These are phyloP conservation scores for Termitomyces sp. DNA, from an alignment of 768 basidiomycete genomes.

Conservation along the genomic window DNA sequence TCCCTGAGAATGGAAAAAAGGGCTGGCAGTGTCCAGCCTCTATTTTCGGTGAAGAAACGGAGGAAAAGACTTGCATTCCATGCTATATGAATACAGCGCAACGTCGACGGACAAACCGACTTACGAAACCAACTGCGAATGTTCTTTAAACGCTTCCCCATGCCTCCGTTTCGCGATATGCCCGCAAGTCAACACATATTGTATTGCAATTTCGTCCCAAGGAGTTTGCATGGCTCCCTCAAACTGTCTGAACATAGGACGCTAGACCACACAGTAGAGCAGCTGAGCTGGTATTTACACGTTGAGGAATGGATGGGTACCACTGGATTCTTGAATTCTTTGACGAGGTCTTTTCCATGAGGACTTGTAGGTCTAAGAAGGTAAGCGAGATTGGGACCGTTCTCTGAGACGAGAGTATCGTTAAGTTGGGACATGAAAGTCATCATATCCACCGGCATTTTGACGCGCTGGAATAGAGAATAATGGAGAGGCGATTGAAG, in stretches of 20 bases:
- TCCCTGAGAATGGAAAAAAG: slow-evolving; percentile 81
- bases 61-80: slow-evolving; percentile 55
- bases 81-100: background rate
- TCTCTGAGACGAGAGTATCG: slow-evolving; percentile 56
- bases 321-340: slow-evolving; percentile 61
- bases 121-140: slow-evolving; percentile 72
- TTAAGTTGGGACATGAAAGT: slow-evolving; percentile 57
- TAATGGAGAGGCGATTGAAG: background rate
- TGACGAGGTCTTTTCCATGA: slow-evolving; percentile 72
- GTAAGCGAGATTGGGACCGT: slow-evolving; percentile 68
- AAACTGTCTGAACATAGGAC: slow-evolving; percentile 39
- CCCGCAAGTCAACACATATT: slow-evolving; percentile 74
- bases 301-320: slow-evolving; percentile 22
- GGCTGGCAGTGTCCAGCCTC: slow-evolving; percentile 83
- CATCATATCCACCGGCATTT: slow-evolving; percentile 53
- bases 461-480: background rate
- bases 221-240: slow-evolving; percentile 65
- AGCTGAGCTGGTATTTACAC: background rate
- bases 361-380: slow-evolving; percentile 74
- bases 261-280: slow-evolving; percentile 18
- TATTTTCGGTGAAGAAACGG: slow-evolving; percentile 74
- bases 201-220: slow-evolving; percentile 85
- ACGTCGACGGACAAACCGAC: slow-evolving; percentile 24
- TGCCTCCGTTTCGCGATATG: slow-evolving; percentile 65
- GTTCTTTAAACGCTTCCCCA: slow-evolving; percentile 77